Conservation (phyloP, 139 green algal species). For the Dunaliella sp. region DNA sequence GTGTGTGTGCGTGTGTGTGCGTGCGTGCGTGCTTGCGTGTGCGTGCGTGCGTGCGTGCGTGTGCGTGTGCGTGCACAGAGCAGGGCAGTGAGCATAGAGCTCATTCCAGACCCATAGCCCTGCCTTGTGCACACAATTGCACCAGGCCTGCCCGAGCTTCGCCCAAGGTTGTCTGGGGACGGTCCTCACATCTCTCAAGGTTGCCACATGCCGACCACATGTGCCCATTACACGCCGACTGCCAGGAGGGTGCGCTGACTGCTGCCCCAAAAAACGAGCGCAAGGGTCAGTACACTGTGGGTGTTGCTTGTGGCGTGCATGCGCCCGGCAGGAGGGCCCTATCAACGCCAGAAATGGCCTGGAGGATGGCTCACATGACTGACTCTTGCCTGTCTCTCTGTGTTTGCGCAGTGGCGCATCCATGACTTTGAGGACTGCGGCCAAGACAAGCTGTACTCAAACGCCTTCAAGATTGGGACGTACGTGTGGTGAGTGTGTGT, state of each 20-base stretch:
- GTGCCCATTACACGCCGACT: too few species aligned
- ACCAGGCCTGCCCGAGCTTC: too few species aligned
- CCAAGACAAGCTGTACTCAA: slow-evolving; percentile 56
- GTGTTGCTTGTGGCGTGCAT: background rate
- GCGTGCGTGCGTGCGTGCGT: background rate
- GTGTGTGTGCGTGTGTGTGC: background rate
- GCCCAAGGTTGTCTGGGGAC: too few species aligned
- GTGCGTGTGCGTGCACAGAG: background rate
- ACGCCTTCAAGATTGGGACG: slow-evolving; percentile 72
- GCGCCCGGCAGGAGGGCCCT: background rate
- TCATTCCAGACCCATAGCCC: too few species aligned
- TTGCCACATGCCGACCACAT: too few species aligned
- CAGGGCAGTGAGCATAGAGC: too few species aligned
- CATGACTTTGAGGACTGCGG: slow-evolving; percentile 33
- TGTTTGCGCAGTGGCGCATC: slow-evolving; percentile 47
- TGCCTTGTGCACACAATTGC: too few species aligned
- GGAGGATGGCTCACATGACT: too few species aligned
- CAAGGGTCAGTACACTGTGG: background rate
- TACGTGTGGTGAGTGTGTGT: slow-evolving; percentile 74
- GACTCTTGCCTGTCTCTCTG: background rate
- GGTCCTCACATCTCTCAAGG: too few species aligned
- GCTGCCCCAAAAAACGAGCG: background rate
- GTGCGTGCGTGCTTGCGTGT: background rate
- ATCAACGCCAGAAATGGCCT: too few species aligned
- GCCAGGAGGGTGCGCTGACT: too few species aligned